Evolutionary conservation across 2,329 filamentous ascomycete genomes (phyloP).

Genomic region (Truncatella angustata): DNA sequence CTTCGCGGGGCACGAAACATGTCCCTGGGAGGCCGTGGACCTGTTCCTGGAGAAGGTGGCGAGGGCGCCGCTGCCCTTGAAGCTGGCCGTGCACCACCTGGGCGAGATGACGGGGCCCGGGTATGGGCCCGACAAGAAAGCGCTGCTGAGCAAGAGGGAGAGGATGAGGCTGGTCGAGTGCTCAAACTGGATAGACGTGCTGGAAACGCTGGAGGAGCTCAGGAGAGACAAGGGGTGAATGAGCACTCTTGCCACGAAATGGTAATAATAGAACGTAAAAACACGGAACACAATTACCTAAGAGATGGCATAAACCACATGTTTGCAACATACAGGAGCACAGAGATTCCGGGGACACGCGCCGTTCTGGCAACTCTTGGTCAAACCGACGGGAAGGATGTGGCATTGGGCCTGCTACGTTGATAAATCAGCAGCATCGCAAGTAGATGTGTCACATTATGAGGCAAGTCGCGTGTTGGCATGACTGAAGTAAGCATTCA

Average conservation of each 20-base stretch:
- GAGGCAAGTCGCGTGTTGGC: no score
- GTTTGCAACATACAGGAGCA: no score
- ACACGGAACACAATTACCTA: no score
- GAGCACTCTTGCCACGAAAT: background rate
- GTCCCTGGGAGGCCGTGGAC: conserved; percentile 63
- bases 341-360: no score
- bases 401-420: no score
- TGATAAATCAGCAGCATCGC: no score
- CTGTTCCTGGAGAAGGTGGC: conserved; percentile 59
- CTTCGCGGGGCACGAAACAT: conserved; percentile 55
- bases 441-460: no score
- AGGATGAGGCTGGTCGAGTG: conserved; percentile 47
- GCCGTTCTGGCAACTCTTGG: no score
- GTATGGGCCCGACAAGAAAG: conserved; percentile 49
- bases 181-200: conserved; percentile 53
- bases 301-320: no score
- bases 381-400: no score
- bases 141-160: conserved; percentile 57
- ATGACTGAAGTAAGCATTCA: no score
- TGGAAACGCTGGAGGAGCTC: conserved; percentile 57
- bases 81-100: conserved; percentile 64
- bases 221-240: conserved; percentile 7
- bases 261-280: no score
- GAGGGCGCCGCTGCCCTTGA: conserved; percentile 58
- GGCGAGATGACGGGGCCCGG: conserved; percentile 64